Conservation (phyloP, 83 land plant species). For the Thuja plicata region DNA sequence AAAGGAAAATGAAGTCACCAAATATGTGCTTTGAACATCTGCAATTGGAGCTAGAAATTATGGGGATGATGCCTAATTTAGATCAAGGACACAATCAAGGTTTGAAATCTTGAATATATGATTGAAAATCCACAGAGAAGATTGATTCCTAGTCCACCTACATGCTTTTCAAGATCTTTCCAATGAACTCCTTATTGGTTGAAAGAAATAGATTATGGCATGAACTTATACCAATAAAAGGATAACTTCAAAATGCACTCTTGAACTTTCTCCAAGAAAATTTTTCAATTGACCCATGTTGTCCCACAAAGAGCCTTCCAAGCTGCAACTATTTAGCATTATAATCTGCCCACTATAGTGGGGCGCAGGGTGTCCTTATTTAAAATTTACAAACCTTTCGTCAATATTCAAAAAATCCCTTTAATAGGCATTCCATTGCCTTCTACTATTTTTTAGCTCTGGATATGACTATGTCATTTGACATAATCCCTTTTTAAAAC, state of each 20-base stretch:
- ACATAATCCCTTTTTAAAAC: no score
- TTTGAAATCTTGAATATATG: conserved; percentile 48
- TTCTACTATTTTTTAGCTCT: no score
- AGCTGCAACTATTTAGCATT: no score
- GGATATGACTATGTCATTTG: no score
- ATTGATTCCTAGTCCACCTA: conserved; percentile 97
- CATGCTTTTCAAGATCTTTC: conserved; percentile 65
- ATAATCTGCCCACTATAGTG: no score
- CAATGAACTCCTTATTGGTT: conserved; percentile 73
- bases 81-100: conserved; percentile 76
- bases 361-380: no score
- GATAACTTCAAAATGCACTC: conserved; percentile 73
- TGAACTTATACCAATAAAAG: conserved; percentile 97
- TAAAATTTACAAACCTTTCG: no score
- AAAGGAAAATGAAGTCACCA: no score
- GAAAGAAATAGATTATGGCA: conserved; percentile 87
- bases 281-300: conserved; percentile 64
- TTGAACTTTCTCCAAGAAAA: conserved; percentile 62
- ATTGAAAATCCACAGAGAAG: conserved; percentile 42
- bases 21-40: no score
- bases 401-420: no score
- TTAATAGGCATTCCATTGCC: no score
- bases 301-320: conserved; percentile 22
- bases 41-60: no score
- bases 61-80: conserved; percentile 23